phyloP scores from a whole-genome alignment of 805 yeast genomes.

The Kuraishia ogatae region DNA sequence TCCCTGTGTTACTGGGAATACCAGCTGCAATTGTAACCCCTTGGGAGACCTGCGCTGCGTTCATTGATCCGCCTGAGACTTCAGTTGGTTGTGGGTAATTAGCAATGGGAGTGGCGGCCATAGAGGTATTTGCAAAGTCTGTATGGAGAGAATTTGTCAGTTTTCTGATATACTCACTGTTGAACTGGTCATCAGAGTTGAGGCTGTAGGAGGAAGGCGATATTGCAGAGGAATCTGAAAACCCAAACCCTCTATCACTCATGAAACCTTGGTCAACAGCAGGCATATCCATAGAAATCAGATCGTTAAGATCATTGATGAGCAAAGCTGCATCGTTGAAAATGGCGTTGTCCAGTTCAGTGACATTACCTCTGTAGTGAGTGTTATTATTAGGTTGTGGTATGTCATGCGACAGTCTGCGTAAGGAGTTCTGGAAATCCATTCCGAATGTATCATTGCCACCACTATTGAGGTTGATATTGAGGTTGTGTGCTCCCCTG shows the following conservation, averaged over 20 bases:
- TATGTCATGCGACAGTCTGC: neutral
- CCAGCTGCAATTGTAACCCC: neutral
- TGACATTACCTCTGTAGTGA: constrained; percentile 1
- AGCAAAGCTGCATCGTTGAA: constrained; percentile 25
- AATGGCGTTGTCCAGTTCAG: constrained; percentile 20
- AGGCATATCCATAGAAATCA: constrained; percentile 12
- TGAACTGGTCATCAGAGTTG: constrained; percentile 9
- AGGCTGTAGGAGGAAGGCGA: constrained; percentile 16
- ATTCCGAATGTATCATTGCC: neutral
- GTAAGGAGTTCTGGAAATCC: neutral
- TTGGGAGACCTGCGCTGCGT: neutral
- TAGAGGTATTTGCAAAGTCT: constrained; percentile 5
- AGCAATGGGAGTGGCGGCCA: constrained; percentile 4
- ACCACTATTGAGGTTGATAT: neutral
- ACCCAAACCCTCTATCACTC: neutral
- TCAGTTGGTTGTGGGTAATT: neutral
- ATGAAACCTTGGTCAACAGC: neutral
- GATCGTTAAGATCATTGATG: constrained; percentile 25
- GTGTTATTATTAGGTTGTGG: neutral
- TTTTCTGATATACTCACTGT: constrained; percentile 12
- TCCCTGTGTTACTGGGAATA: neutral
- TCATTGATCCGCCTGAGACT: neutral
- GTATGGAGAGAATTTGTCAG: constrained; percentile 14
- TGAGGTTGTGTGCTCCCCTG: neutral
- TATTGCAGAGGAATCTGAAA: constrained; percentile 3